phyloP scores from a whole-genome alignment of 352 stramenopile genomes.

The Blastocystis sp. region DNA sequence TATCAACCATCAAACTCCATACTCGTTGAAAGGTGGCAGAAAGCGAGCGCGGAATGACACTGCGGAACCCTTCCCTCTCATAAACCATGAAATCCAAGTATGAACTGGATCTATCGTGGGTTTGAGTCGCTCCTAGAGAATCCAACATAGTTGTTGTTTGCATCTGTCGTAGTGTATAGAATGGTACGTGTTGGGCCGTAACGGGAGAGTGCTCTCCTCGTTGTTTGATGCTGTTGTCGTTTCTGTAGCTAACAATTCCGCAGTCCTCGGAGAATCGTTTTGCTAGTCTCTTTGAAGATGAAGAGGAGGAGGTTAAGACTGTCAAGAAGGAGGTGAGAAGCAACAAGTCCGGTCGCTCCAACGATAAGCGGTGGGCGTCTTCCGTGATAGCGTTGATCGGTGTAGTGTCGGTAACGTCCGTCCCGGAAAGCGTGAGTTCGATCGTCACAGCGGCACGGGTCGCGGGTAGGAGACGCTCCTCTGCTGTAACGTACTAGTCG shows the following conservation, averaged over 20 bases:
- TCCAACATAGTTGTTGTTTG: background rate
- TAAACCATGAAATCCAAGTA: background rate
- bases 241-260: background rate
- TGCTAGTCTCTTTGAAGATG: constrained; percentile 61
- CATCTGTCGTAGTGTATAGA: background rate
- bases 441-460: constrained; percentile 61
- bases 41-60: background rate
- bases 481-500: constrained; percentile 25
- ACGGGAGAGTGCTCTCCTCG: background rate
- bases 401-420: background rate
- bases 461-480: constrained; percentile 5
- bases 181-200: background rate
- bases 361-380: background rate
- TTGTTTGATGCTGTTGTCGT: background rate
- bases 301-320: background rate
- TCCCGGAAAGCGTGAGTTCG: constrained; percentile 52
- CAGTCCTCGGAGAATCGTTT: constrained; percentile 68
- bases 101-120: background rate
- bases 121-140: background rate
- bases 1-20: background rate
- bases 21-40: background rate
- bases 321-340: constrained; percentile 7
- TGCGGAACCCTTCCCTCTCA: background rate
- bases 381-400: too few species aligned
- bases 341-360: background rate